Evolutionary conservation across 805 yeast species (phyloP), one percentile per base, ranked within the genome.

Genomic region (Suhomyces faveliae): DNA sequence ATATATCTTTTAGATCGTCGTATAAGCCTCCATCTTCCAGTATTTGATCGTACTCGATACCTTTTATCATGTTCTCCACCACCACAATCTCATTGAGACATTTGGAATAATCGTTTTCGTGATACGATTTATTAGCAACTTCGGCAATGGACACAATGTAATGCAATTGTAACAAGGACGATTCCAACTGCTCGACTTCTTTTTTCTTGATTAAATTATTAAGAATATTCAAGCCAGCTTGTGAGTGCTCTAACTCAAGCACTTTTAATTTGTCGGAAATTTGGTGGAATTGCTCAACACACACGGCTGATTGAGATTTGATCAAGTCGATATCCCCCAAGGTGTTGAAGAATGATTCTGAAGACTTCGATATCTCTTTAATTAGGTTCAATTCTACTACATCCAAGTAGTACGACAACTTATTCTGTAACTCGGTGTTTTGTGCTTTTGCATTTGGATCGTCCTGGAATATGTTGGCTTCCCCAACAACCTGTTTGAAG

Each of bases 331-430:
- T 77, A 52, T 89, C 96, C 46, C 84, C 88, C 46, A 95, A 70
- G 0, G 97, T 91, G 44, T 81, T 81, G 66, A 90, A 90, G 60
- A 94, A 92, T 6, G 91, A 83, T 45, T 83, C 81, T 0, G 97
- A 88, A 0, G 96, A 86, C 53, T 80, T 79, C 3, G 96, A 85
- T 25, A 94, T 89, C 64, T 90, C 96, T 35, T 80, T 76, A 15
- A 91, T 86, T 37, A 92, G 68, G 51, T 86, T 84, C 30, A 87
- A 74, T 66, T 92, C 99, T 0, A 92, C 89, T 0, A 83, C 76
- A 61, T 94, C 98, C 47, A 94, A 72, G 59, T 90, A 89, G 66
- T 83, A 83, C 3, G 94, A 87, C 27, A 92, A 70, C 59, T 81
- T 83, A 39, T 89, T 96, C 58, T 86, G 96, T 13, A 91, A 64